These are phyloP conservation scores for Cyberlindnera amylophila DNA, from an alignment of 805 yeast species.

Conservation along the genomic window DNA sequence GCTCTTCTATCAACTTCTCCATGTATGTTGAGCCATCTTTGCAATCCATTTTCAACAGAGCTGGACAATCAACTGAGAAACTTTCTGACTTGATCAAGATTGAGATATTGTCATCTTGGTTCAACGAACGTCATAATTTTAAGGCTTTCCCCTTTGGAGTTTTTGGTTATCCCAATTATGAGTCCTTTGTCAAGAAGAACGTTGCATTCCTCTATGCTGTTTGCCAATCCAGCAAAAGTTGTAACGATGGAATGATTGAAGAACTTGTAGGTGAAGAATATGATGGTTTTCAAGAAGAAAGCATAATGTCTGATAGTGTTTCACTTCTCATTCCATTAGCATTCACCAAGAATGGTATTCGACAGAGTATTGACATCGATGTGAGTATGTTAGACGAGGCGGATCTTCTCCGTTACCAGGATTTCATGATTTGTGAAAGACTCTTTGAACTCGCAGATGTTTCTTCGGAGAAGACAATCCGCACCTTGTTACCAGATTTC, in stretches of 20 bases:
- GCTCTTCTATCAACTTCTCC: slow-evolving; percentile 18
- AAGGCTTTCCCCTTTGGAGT: slow-evolving; percentile 11
- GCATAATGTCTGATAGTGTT: no score
- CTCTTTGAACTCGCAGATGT: slow-evolving; percentile 39
- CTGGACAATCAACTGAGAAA: background rate
- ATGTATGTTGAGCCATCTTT: slow-evolving; percentile 17
- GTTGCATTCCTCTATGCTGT: slow-evolving; percentile 39
- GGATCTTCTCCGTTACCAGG: slow-evolving; percentile 20
- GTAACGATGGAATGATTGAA: background rate
- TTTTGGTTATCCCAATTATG: slow-evolving; percentile 7
- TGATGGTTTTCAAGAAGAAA: no score
- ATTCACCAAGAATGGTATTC: slow-evolving; percentile 36
- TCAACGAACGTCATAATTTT: slow-evolving; percentile 4
- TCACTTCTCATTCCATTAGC: slow-evolving; percentile 42
- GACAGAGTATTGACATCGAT: slow-evolving; percentile 31
- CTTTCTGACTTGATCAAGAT: slow-evolving; percentile 6
- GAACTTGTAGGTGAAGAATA: no score
- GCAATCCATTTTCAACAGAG: background rate
- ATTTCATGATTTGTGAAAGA: slow-evolving; percentile 33
- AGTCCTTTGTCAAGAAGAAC: slow-evolving; percentile 22
- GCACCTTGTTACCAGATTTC: slow-evolving; percentile 14
- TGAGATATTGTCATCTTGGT: slow-evolving; percentile 18
- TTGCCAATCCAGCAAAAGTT: slow-evolving; percentile 22
- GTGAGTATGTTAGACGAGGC: slow-evolving; percentile 19
- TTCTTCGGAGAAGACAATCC: slow-evolving; percentile 27